Evolutionary conservation across 805 yeast species (phyloP).

Genomic region (Teunomyces atbi): DNA sequence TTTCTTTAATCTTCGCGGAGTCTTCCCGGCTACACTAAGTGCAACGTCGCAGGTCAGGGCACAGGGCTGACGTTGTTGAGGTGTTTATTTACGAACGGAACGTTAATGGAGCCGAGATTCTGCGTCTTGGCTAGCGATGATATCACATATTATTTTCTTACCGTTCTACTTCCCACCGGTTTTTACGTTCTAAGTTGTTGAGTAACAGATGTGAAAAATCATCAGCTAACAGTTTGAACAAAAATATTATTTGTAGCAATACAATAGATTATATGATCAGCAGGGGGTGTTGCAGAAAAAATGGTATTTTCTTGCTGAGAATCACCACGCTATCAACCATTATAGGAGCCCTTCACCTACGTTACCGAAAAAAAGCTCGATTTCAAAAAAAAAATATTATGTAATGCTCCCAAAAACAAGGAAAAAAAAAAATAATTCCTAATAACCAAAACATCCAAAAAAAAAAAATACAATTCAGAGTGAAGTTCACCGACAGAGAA

Average conservation of each 20-base stretch:
- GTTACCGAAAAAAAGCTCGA: not conserved
- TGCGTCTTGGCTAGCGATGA: not conserved
- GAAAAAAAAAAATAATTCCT: not conserved
- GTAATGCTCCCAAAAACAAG: not conserved
- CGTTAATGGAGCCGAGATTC: too few relatives aligned
- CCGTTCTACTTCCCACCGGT: too few relatives aligned
- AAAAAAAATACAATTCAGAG: not conserved
- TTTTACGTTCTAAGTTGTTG: not conserved
- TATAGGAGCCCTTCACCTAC: not conserved
- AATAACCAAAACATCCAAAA: not conserved
- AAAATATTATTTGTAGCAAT: not conserved
- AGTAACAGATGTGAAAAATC: not conserved
- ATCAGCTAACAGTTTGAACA: not conserved
- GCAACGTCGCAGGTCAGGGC: too few relatives aligned
- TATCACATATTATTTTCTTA: not conserved
- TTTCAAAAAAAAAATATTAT: not conserved
- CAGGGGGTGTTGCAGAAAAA: conserved; percentile 1
- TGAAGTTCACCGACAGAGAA: not conserved
- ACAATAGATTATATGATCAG: not conserved
- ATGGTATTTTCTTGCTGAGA: not conserved
- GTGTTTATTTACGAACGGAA: too few relatives aligned
- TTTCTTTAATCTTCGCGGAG: too few relatives aligned
- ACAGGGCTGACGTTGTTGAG: too few relatives aligned
- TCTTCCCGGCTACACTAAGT: too few relatives aligned
- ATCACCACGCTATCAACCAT: not conserved